Base-by-base conservation (phyloP, 768 basidiomycete species). In the Termitomyces sp. region DNA sequence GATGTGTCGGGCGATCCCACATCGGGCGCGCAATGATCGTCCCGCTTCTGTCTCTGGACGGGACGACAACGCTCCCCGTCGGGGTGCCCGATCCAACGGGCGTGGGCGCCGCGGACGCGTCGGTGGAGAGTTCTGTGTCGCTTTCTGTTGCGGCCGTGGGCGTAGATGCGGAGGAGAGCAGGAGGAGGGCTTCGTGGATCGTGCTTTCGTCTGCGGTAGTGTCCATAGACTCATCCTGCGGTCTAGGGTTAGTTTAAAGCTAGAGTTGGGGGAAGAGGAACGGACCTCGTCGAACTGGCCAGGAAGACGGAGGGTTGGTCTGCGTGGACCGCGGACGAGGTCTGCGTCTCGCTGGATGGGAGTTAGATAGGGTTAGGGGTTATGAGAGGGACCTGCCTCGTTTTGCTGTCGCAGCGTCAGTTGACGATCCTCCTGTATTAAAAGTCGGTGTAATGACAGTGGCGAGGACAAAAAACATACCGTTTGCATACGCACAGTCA, bases 21-120 rank as follows among this genome's bases (percentile, higher is more conserved):
- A 79, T 67, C 0, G 84, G 79, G 16, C 87, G 82, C 16, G 81
- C 88, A 57, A 90, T 82, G 61, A 91, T 79, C 2, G 89, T 92
- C 10, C 88, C 89, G 61, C 88, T 88, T 48, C 89, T 82, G 63
- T 90, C 88, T 30, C 90, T 77, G 46, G 74, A 75, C 5, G 81
- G 78, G 28, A 86, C 76, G n/a, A 85, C 70, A 44, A 85, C 84
- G n/a, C 81, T 72, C 0, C 82, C 80, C 0, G 83, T 86, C 12
- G 86, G 86, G 0, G 87, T 86, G 44, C 79, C 79, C 1, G 81
- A 81, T 6, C 81, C 79, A 30, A 77, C 71, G 12, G 88, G 87
- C 0, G 88, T 89, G 8, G 79, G 74, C 38, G 83, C 80, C 10
- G 79, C 73, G 0, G 86, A 88, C 13, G 79, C 80, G 63, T 89